phyloP scores from a whole-genome alignment of 2,329 filamentous ascomycete species.

The Tolypocladium capitatum region DNA sequence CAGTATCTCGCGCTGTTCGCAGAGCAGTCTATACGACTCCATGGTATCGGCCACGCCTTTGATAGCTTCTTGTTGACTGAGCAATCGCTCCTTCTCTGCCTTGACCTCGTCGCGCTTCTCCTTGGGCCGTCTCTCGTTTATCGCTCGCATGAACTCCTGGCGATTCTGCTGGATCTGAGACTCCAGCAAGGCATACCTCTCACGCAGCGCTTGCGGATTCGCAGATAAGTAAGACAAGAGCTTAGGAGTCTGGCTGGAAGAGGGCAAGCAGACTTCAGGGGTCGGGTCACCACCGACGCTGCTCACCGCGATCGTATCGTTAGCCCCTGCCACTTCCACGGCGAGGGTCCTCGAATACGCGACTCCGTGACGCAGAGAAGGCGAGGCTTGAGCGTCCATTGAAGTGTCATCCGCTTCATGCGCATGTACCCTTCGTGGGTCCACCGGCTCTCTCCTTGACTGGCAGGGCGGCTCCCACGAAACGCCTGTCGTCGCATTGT shows the following conservation, averaged over 20 bases:
- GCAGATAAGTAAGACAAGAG: slow-evolving; percentile 17
- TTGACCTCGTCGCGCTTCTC: slow-evolving; percentile 34
- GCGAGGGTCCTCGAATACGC: background rate
- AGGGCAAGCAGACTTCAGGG: background rate
- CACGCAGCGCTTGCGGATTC: slow-evolving; percentile 18
- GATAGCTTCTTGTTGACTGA: slow-evolving; percentile 31
- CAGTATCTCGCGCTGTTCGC: slow-evolving; percentile 30
- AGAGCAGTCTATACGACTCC: slow-evolving; percentile 27
- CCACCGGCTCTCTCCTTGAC: too few relatives aligned
- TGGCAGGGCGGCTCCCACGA: background rate
- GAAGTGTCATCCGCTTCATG: background rate
- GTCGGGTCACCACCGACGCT: background rate
- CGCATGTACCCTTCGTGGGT: too few relatives aligned
- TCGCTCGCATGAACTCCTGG: slow-evolving; percentile 31
- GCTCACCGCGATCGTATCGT: background rate
- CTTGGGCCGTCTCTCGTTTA: slow-evolving; percentile 31
- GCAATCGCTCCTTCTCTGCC: slow-evolving; percentile 32
- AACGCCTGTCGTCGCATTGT: slow-evolving; percentile 3
- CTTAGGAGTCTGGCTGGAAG: slow-evolving; percentile 13
- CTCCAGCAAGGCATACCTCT: slow-evolving; percentile 24
- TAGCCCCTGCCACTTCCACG: background rate
- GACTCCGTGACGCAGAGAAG: background rate
- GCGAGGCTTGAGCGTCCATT: too few relatives aligned
- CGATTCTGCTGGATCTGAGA: slow-evolving; percentile 32
- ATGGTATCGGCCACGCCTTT: slow-evolving; percentile 27